These are phyloP conservation scores for Pseudonectria buxi DNA, from an alignment of 2,329 filamentous ascomycete genomes.

Conservation along the genomic window DNA sequence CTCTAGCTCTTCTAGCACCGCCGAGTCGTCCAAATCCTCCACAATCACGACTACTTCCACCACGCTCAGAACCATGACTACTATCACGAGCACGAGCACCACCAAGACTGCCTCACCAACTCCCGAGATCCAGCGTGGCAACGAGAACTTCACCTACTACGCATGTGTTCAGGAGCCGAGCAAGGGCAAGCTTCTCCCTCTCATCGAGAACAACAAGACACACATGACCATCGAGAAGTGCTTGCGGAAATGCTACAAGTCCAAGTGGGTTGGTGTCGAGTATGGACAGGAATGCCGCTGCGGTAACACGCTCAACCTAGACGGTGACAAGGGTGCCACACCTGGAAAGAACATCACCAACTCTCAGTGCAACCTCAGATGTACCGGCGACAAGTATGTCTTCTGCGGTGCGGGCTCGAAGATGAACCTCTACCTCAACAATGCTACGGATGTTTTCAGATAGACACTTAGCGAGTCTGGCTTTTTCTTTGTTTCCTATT, in stretches of 20 bases:
- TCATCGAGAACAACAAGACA: slow-evolving; percentile 19
- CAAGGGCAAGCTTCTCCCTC: slow-evolving; percentile 25
- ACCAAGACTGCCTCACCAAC: slow-evolving; percentile 17
- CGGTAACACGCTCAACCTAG: slow-evolving; percentile 24
- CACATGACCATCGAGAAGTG: slow-evolving; percentile 29
- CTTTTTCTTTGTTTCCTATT: background rate
- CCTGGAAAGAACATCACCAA: slow-evolving; percentile 25
- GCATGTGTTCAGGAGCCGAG: slow-evolving; percentile 29
- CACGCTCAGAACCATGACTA: slow-evolving; percentile 1
- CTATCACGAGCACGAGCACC: slow-evolving; percentile 6
- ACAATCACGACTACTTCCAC: slow-evolving; percentile 2
- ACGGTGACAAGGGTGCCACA: slow-evolving; percentile 13
- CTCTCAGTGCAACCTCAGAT: slow-evolving; percentile 26
- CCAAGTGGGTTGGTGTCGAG: slow-evolving; percentile 30
- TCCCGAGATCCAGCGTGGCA: slow-evolving; percentile 25
- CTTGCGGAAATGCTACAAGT: slow-evolving; percentile 26
- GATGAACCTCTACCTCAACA: slow-evolving; percentile 28
- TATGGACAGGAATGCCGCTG: slow-evolving; percentile 35
- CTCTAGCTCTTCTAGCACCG: background rate
- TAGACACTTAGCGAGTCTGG: background rate
- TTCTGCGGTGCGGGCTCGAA: slow-evolving; percentile 26
- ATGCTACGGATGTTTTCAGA: background rate
- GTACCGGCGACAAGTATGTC: slow-evolving; percentile 26
- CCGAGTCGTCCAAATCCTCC: background rate
- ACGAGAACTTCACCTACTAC: slow-evolving; percentile 32